Evolutionary conservation across 306 rosid genomes (phyloP), one percentile per base, ranked within the genome.

Genomic region (Ochetophila trinervis): DNA sequence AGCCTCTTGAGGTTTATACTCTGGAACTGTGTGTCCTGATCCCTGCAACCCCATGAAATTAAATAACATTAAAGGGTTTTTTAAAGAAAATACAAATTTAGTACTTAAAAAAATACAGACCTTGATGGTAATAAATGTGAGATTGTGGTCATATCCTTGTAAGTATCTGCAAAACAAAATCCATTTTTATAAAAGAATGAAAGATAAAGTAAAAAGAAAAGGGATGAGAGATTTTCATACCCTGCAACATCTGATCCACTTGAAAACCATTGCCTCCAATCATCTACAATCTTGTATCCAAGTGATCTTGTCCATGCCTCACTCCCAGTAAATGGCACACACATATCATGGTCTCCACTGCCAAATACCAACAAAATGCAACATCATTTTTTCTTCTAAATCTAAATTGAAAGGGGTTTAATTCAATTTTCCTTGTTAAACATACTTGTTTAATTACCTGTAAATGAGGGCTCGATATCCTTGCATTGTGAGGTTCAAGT

Each of bases 331-430:
- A 62, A 90, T 54, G 97, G 95, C 35, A 90, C 97, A 53, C 96
- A 85, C 95, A 87, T 85, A 47, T 90, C 95, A 76, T 90, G 88
- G 73, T 85, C 95, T 4, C 95, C 96, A 65, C 93, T 86, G 84
- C 54, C 76, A 59, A 16, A 2, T 40, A 1, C 14, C 42, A 19
- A 30, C 4, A 53, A 50, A 2, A 45, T 45, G 7, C 0, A 4
- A 8, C 1, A 45, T 45, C 11, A 45, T 45, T 8, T 1, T n/a
- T 1, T 4, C 11, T 8, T 4, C 11, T 45, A 45, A n/a, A 45
- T 8, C 50, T 2, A 45, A 45, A 45, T 3, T 8, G 16, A n/a
- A n/a, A n/a, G 16, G 11, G 2, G 4, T 8, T 8, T 45, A 45
- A 45, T 8, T 45, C 2, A 15, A 45, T 45, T 0, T 1, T 45